phyloP scores from a whole-genome alignment of 257 asterid species.

The Solanum chiquidenum region DNA sequence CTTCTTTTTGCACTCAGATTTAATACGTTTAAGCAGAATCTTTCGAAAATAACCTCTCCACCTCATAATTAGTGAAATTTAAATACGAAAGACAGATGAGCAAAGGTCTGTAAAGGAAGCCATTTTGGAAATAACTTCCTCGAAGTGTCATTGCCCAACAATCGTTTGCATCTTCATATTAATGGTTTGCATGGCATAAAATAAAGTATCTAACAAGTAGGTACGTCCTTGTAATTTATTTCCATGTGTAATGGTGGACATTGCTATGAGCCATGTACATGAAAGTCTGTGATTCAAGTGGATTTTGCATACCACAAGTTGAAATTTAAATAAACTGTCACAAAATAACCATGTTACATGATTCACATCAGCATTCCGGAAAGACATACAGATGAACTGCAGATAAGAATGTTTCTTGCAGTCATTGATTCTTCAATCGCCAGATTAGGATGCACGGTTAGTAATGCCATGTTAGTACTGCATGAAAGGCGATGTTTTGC shows the following conservation, averaged over 20 bases:
- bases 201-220: not conserved
- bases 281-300: not conserved
- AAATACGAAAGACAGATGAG: not conserved
- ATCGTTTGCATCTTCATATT: not conserved
- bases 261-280: not conserved
- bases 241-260: not conserved
- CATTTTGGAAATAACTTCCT: not conserved
- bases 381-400: not conserved
- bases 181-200: not conserved
- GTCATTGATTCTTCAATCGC: not conserved
- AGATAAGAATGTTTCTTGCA: not conserved
- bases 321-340: not conserved
- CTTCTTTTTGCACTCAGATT: not conserved
- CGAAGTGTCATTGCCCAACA: not conserved
- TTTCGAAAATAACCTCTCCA: not conserved
- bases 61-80: not conserved
- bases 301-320: not conserved
- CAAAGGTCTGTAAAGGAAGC: not conserved
- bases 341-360: not conserved
- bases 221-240: not conserved
- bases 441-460: not conserved
- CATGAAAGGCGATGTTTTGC: not conserved
- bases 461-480: not conserved
- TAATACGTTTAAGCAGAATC: too few relatives aligned
- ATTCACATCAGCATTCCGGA: not conserved